A percentile compares a stretch with the other conserved stretches of the same genome.
Evolutionary conservation across 164 flowering plant species (phyloP).

Genomic region (Annona squamosa): DNA sequence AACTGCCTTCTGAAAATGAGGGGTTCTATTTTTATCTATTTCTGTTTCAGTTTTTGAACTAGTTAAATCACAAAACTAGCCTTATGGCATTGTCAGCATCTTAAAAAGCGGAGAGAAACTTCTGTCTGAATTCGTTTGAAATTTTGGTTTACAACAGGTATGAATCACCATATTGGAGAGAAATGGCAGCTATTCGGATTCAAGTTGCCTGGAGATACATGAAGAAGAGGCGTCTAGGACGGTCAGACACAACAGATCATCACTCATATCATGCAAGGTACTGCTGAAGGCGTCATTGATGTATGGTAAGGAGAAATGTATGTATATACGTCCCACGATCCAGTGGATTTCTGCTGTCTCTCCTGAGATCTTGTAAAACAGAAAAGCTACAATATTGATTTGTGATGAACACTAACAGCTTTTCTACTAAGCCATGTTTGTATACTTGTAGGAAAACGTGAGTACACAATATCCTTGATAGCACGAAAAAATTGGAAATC

Average conservation of each 20-base stretch:
- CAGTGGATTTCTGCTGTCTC: background rate
- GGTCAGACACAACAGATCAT: conserved; percentile 2
- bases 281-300: background rate
- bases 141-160: conserved; percentile 14
- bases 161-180: conserved; percentile 32
- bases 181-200: conserved; percentile 22
- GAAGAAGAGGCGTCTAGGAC: conserved; percentile 20
- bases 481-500: no score
- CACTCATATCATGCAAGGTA: background rate
- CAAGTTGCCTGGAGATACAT: conserved; percentile 36
- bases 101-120: background rate
- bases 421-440: no score
- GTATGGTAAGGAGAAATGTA: background rate
- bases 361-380: no score
- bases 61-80: background rate
- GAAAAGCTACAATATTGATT: no score
- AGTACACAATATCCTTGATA: no score
- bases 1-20: background rate
- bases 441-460: no score
- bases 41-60: background rate
- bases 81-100: background rate
- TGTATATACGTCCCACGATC: background rate
- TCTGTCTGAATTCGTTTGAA: background rate
- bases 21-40: background rate
- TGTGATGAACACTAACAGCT: no score